Base-by-base conservation (phyloP, 768 basidiomycete species). In the Termitomyces sp. region DNA sequence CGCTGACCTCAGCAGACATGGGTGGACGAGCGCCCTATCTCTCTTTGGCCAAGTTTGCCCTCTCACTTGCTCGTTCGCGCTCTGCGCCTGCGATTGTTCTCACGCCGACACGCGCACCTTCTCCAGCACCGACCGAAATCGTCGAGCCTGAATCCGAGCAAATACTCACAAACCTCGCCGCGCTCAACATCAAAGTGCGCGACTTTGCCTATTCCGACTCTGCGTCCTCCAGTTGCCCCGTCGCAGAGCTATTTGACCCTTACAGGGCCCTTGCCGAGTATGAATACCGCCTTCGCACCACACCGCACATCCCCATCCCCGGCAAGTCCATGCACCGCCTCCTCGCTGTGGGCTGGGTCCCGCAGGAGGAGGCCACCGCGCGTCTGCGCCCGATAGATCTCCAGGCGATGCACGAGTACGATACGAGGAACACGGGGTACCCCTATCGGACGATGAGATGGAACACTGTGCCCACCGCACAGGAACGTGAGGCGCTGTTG, bases 261-360 rank as follows among this genome's bases (percentile, higher is more conserved):
- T 70, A 67, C 56, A 66, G 64, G 27, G 75, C 63, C 9, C 63
- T 79, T 7, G 64, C 70, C 4, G 77, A 79, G 53, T 71, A 71
- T 51, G 78, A 79, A 27, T 76, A 71, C 55, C 70, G 74, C 1
- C 68, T 77, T 53, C 41, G 64, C 2, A 69, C 71, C 31, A 20
- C 53, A 1, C 65, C 67, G 0, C 71, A 74, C 31, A 65, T 56
- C 1, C 70, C 78, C 2, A 67, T 80, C 14, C 43, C 65, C 2
- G 78, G 77, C 8, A 74, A 72, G 47, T 69, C 67, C 2, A 61
- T 77, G 10, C 69, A 74, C 0, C 69, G 76, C 5, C 65, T 80
- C 1, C 56, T 79, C 16, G 67, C 71, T 22, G 58, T 77, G 13
- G 68, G 70, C 8, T 80, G 79, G 78, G 59, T 79, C 3, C 66